Base-by-base conservation (phyloP, 768 basidiomycete genomes). In the Termitomyces sp. region DNA sequence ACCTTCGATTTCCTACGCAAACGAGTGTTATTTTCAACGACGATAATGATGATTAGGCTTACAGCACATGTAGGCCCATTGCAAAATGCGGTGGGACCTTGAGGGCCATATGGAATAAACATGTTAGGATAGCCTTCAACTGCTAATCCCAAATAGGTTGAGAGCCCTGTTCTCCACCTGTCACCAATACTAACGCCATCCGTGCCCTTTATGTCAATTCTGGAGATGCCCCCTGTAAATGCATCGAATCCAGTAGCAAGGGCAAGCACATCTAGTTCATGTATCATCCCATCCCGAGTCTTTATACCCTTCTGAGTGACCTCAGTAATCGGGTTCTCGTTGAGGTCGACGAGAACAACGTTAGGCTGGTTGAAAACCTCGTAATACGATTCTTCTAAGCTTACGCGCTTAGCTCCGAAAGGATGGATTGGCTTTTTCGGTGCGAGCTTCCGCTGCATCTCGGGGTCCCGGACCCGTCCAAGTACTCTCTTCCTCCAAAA, bases 51-150 rank as follows among this genome's bases (percentile, higher is more conserved):
- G 29, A 29, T 29, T 3, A 29, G 6, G 29, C 67, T 22, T 57
- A 69, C 68, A 4, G 55, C 49, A 15, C 63, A 65, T 4, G 63
- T 68, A 1, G 67, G 68, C 4, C 67, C 67, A 37, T 65, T 69
- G 44, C 61, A 64, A 26, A 66, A 65, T 1, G 66, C 64, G 1
- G 67, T 68, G 2, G 68, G 67, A 15, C 53, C 66, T 8, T 69
- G 68, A 18, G 67, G 65, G 3, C 67, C 68, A 46, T 68, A 68
- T 18, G 60, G 55, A 55, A 67, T 66, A 59, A 68, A 69, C 66
- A 69, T 65, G 48, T 69, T 69, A 2, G 66, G 68, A 51, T 55
- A 69, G 22, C 59, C 56, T 5, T 62, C 50, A 4, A 41, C 53
- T 12, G 61, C 54, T 59, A 68, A 28, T n/a, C 68, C 68, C 10